Conservation (phyloP, 2,329 filamentous ascomycete genomes). For the Penicillium sp. region DNA sequence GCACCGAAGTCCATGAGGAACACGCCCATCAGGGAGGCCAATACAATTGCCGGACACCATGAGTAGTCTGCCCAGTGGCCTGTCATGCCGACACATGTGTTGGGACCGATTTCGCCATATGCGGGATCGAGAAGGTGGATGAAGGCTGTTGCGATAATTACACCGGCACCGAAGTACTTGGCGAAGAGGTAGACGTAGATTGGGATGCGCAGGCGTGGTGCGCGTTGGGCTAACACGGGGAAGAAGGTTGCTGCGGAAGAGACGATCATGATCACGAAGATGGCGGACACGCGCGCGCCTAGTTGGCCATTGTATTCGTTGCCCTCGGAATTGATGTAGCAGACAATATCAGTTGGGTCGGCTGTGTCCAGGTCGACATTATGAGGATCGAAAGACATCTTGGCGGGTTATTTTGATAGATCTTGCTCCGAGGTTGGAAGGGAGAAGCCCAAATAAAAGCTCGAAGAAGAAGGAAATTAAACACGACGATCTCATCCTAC, state of each 20-base stretch:
- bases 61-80: conserved; percentile 53
- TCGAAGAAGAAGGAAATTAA: neutral
- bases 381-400: conserved; percentile 39
- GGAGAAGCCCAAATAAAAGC: neutral
- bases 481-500: neutral
- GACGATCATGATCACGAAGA: conserved; percentile 48
- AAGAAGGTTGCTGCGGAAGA: conserved; percentile 47
- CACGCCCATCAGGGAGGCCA: conserved; percentile 50
- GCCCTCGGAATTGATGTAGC: conserved; percentile 47
- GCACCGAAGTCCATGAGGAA: conserved; percentile 40
- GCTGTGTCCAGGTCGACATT: conserved; percentile 48
- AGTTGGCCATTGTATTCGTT: conserved; percentile 58
- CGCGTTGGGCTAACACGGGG: conserved; percentile 48
- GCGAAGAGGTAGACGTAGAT: conserved; percentile 49
- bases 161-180: conserved; percentile 49
- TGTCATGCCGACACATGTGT: conserved; percentile 56
- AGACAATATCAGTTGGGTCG: conserved; percentile 49
- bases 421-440: neutral
- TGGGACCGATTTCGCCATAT: conserved; percentile 46
- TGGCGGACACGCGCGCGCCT: conserved; percentile 45
- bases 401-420: neutral
- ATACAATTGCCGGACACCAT: conserved; percentile 55
- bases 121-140: conserved; percentile 51
- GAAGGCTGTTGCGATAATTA: conserved; percentile 50
- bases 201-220: conserved; percentile 40